Conservation (phyloP, 2,329 filamentous ascomycete species). For the Aureobasidium sp. region DNA sequence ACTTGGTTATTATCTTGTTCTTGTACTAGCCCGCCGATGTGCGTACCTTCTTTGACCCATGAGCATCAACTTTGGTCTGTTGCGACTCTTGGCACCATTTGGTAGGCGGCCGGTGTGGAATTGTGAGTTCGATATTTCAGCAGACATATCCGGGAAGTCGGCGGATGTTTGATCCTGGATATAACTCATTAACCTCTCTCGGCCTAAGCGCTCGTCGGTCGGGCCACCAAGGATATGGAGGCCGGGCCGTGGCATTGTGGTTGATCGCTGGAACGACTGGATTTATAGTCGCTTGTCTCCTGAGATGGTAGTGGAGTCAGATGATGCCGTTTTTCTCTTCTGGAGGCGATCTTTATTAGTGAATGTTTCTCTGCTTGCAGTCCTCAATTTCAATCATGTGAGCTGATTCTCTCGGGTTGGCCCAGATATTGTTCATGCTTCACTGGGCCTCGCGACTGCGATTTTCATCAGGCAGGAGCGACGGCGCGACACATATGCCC, state of each 20-base stretch:
- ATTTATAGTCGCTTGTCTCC: not conserved
- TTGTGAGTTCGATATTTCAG: conserved; percentile 1
- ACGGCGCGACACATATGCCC: not conserved
- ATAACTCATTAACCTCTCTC: conserved; percentile 13
- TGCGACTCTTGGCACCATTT: conserved; percentile 44
- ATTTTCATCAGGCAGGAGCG: not conserved
- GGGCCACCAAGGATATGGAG: not conserved
- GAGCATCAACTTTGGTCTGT: conserved; percentile 75
- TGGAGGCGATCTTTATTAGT: not conserved
- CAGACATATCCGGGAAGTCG: conserved; percentile 10
- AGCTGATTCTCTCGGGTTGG: not conserved
- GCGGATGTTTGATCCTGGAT: conserved; percentile 12
- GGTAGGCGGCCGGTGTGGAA: conserved; percentile 33
- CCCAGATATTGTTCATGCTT: not conserved
- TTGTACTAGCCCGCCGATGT: conserved; percentile 9
- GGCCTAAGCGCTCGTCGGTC: not conserved
- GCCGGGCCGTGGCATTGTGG: conserved; percentile 6
- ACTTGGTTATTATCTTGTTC: conserved; percentile 1
- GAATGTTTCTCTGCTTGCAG: not conserved
- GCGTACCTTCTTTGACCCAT: conserved; percentile 90
- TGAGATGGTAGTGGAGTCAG: not conserved
- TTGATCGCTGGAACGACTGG: not conserved
- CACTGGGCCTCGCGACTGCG: not conserved
- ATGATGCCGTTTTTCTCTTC: not conserved
- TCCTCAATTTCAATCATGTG: not conserved